Base-by-base conservation (phyloP, 805 yeast species). In the Starmerella kuoi region DNA sequence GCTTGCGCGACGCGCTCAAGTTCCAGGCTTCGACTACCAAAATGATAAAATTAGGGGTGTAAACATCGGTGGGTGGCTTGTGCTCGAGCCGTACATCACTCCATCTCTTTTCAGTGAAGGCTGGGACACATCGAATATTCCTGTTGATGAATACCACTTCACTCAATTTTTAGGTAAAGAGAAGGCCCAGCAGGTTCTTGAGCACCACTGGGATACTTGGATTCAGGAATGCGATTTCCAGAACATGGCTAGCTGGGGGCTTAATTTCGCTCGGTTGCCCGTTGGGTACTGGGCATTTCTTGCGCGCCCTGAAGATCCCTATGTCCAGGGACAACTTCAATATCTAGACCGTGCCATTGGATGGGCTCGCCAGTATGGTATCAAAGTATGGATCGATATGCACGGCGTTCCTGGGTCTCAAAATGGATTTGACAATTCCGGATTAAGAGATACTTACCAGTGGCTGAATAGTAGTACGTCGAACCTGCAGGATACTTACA, bases 341-440 rank as follows among this genome's bases (percentile, higher is more conserved):
- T 83, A 80, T 60, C 63, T 87, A 41, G 93, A 83, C 55, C 63
- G 70, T 55, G 94, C 95, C 14, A 63, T 87, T 32, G 69, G 58
- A 15, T 88, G 95, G 95, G 75, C 83, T 33, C 60, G 73, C 37
- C 63, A 66, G 15, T 56, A 76, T 50, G 70, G 68, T 31, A 57
- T 87, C 49, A 77, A 77, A 57, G 94, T 76, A 20, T 85, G 95
- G 95, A 70, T 87, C 34, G 96, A 88, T 61, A 63, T 87, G 55
- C 97, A 87, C 59, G 96, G 96, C 48, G 94, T 81, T n/a, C 93
- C 95, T 26, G 96, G 95, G 19, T 81, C 94, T 19, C 97, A 87
- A 61, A 87, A 87, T 59, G 96, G 96, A 12, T 88, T 85, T 56
- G 97, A 87, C 62, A 87, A 87, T 66, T 83, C 94, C 7, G 97